Conservation (phyloP, 2,329 filamentous ascomycete genomes). For the Ascochyta fabae region DNA sequence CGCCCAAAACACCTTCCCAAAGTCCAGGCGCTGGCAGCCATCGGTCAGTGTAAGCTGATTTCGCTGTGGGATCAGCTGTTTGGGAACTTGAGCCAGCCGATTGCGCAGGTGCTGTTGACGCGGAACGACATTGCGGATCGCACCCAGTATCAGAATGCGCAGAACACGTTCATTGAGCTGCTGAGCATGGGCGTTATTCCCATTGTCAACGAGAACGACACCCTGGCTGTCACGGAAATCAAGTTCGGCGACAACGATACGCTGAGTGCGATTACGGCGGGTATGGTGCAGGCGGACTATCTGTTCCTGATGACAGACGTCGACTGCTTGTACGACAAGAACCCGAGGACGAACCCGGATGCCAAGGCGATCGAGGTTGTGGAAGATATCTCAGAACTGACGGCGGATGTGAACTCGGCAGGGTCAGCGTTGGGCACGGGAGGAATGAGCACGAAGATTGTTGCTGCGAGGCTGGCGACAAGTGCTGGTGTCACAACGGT, state of each 20-base stretch:
- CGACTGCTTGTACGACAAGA: constrained; percentile 96
- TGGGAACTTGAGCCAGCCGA: constrained; percentile 82
- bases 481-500: constrained; percentile 95
- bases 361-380: constrained; percentile 91
- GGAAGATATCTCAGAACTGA: constrained; percentile 80
- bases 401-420: constrained; percentile 88
- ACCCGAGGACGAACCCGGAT: constrained; percentile 83
- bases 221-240: constrained; percentile 94
- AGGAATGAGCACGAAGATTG: constrained; percentile 97
- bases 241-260: constrained; percentile 99
- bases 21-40: constrained; percentile 91
- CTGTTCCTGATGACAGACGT: constrained; percentile 99
- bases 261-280: constrained; percentile 92
- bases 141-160: constrained; percentile 93
- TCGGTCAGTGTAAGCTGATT: constrained; percentile 94
- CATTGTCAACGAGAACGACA: constrained; percentile 99
- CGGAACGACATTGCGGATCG: constrained; percentile 96
- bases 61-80: constrained; percentile 95
- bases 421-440: constrained; percentile 91
- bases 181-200: constrained; percentile 95
- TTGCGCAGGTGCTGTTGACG: constrained; percentile 93
- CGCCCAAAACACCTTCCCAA: constrained; percentile 89
- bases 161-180: constrained; percentile 90
- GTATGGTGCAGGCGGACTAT: constrained; percentile 96
- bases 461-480: constrained; percentile 88